phyloP scores from a whole-genome alignment of 768 basidiomycete genomes.

The Boletus fagicola region DNA sequence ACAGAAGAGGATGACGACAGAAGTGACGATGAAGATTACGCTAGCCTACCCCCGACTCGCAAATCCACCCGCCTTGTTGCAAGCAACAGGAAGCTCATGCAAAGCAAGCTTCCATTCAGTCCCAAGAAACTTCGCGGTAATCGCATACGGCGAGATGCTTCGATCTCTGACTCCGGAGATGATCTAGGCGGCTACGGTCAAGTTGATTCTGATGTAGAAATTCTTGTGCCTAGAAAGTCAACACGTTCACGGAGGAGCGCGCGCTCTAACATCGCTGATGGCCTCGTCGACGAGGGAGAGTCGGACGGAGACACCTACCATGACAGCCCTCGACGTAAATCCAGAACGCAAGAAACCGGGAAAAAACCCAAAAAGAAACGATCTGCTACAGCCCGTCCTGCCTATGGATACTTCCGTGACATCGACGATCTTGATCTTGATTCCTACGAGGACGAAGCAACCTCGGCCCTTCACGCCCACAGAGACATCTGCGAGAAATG shows the following conservation, averaged over 20 bases:
- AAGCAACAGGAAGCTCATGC: constrained; percentile 3
- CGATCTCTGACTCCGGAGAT: constrained; percentile 37
- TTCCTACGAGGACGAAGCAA: constrained; percentile 54
- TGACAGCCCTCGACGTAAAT: constrained; percentile 25
- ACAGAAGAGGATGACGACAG: constrained; percentile 31
- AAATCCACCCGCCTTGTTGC: constrained; percentile 19
- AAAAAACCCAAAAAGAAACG: constrained; percentile 31
- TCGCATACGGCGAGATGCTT: constrained; percentile 23
- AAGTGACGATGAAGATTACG: constrained; percentile 16
- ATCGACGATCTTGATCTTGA: constrained; percentile 42
- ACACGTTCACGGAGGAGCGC: constrained; percentile 43
- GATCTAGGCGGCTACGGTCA: constrained; percentile 41
- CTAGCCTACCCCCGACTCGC: constrained; percentile 4
- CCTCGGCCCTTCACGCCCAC: constrained; percentile 56
- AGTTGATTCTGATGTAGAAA: constrained; percentile 27
- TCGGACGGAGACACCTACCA: constrained; percentile 35
- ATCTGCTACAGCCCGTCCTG: constrained; percentile 41
- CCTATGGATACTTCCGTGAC: constrained; percentile 47
- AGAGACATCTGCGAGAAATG: constrained; percentile 73
- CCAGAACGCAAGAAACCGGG: neutral
- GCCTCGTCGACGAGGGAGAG: constrained; percentile 25
- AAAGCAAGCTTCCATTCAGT: constrained; percentile 58
- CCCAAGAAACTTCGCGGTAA: constrained; percentile 57
- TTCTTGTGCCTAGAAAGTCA: constrained; percentile 42
- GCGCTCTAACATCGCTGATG: constrained; percentile 37